These are phyloP conservation scores for Thermothelomyces thermophilus DNA, from an alignment of 2,329 filamentous ascomycete species.

Conservation along the genomic window DNA sequence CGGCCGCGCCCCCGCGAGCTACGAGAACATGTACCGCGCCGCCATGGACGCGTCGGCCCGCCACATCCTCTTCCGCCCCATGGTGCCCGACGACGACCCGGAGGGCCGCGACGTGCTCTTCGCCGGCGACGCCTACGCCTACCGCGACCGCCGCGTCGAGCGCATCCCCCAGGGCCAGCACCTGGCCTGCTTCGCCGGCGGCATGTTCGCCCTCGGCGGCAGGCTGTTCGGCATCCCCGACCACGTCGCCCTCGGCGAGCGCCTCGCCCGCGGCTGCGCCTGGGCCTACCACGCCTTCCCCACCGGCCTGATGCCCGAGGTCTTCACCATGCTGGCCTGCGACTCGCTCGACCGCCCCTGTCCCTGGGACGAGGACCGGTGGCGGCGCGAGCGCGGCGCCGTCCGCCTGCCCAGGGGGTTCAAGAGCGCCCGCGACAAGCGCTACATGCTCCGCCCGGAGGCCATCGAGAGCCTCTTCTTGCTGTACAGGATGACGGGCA, in stretches of 20 bases:
- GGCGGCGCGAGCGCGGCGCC: slow-evolving; percentile 27
- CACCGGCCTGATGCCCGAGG: slow-evolving; percentile 54
- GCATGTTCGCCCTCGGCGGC: slow-evolving; percentile 41
- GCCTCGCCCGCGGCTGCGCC: slow-evolving; percentile 48
- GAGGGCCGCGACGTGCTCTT: slow-evolving; percentile 58
- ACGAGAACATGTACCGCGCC: slow-evolving; percentile 56
- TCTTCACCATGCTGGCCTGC: slow-evolving; percentile 42
- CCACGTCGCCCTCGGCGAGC: slow-evolving; percentile 41
- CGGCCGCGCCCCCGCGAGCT: slow-evolving; percentile 48
- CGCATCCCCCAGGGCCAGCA: slow-evolving; percentile 35
- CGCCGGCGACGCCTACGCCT: slow-evolving; percentile 34
- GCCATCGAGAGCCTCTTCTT: slow-evolving; percentile 63
- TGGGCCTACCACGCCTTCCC: slow-evolving; percentile 52
- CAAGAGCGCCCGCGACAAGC: slow-evolving; percentile 24
- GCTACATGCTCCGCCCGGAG: slow-evolving; percentile 55
- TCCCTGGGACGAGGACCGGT: slow-evolving; percentile 33
- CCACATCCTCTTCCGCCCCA: slow-evolving; percentile 63
- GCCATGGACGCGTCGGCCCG: slow-evolving; percentile 54
- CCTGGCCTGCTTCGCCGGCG: slow-evolving; percentile 43
- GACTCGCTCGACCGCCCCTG: slow-evolving; percentile 25
- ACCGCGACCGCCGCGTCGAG: slow-evolving; percentile 23
- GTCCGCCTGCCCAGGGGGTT: slow-evolving; percentile 27
- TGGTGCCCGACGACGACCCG: slow-evolving; percentile 54
- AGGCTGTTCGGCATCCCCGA: slow-evolving; percentile 39
- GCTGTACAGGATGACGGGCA: slow-evolving; percentile 57